Conservation (phyloP, 1,284 basidiomycete genomes). For the Fistulina hepatica region DNA sequence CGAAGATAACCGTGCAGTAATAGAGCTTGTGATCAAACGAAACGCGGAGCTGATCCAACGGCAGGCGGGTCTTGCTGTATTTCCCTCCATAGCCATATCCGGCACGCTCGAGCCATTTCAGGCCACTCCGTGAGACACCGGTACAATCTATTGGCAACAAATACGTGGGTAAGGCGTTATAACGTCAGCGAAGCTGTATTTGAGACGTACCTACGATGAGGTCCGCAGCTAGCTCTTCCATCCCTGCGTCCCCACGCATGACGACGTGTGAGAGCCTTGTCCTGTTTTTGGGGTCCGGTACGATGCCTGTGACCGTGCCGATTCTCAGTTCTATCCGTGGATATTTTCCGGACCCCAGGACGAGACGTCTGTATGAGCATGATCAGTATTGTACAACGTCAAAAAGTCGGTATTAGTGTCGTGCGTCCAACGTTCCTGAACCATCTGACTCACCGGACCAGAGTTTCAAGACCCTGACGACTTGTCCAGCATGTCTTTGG, state of each 20-base stretch:
- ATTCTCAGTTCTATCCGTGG: slow-evolving; percentile 6
- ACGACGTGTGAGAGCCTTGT: slow-evolving; percentile 1
- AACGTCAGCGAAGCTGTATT: not conserved
- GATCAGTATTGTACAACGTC: too few species aligned
- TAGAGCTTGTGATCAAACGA: slow-evolving; percentile 13
- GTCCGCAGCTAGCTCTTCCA: too few species aligned
- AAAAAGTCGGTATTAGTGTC: too few species aligned
- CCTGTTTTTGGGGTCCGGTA: not conserved
- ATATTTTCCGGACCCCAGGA: not conserved
- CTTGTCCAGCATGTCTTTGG: too few species aligned
- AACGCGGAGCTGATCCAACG: slow-evolving; percentile 9
- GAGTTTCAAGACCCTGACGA: not conserved
- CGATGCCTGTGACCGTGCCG: slow-evolving; percentile 7
- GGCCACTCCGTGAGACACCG: slow-evolving; percentile 8
- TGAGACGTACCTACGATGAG: too few species aligned
- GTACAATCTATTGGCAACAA: slow-evolving; percentile 10
- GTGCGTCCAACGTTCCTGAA: too few species aligned
- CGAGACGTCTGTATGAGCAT: too few species aligned
- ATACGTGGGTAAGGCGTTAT: too few species aligned
- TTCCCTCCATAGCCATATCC: slow-evolving; percentile 8
- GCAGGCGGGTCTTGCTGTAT: too few species aligned
- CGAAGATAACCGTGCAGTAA: slow-evolving; percentile 11
- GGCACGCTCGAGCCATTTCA: slow-evolving; percentile 11
- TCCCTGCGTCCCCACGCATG: slow-evolving; percentile 5
- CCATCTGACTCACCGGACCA: not conserved